These are phyloP conservation scores for Diplodia intermedia DNA, from an alignment of 2,329 filamentous ascomycete genomes.

Conservation along the genomic window DNA sequence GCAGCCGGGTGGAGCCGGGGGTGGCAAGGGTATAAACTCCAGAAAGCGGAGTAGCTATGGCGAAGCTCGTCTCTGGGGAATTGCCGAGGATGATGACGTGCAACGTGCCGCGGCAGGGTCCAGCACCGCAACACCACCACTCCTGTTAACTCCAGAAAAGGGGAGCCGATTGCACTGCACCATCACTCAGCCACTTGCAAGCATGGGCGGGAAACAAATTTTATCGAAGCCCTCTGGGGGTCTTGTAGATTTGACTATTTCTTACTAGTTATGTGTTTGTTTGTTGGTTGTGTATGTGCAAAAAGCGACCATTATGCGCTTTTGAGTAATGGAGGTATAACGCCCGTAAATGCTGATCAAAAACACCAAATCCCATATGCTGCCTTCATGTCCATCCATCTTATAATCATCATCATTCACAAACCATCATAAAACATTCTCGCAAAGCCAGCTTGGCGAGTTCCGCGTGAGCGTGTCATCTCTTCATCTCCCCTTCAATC, in stretches of 20 bases:
- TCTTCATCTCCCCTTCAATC: not conserved
- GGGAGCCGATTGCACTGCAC: no score
- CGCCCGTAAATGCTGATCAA: constrained; percentile 28
- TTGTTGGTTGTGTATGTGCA: constrained; percentile 7
- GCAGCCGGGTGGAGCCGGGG: not conserved
- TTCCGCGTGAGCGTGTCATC: constrained; percentile 23
- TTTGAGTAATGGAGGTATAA: constrained; percentile 11
- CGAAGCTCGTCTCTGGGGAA: not conserved
- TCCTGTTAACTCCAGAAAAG: constrained; percentile 5
- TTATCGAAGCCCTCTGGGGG: not conserved
- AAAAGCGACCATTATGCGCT: constrained; percentile 15
- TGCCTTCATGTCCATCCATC: constrained; percentile 14
- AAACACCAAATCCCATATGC: constrained; percentile 17
- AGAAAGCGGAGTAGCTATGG: constrained; percentile 22
- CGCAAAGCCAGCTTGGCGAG: constrained; percentile 19
- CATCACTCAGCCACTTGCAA: not conserved
- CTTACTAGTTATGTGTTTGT: constrained; percentile 18
- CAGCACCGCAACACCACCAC: constrained; percentile 10
- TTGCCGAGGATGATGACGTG: constrained; percentile 26
- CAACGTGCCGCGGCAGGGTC: constrained; percentile 14
- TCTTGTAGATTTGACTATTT: constrained; percentile 16
- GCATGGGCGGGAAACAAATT: not conserved
- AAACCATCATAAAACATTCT: constrained; percentile 25
- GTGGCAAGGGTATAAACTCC: constrained; percentile 3
- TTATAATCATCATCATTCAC: constrained; percentile 19